These are phyloP conservation scores for Plasmodium knowlesi DNA, from an alignment of 169 alveolate genomes.

Conservation along the genomic window DNA sequence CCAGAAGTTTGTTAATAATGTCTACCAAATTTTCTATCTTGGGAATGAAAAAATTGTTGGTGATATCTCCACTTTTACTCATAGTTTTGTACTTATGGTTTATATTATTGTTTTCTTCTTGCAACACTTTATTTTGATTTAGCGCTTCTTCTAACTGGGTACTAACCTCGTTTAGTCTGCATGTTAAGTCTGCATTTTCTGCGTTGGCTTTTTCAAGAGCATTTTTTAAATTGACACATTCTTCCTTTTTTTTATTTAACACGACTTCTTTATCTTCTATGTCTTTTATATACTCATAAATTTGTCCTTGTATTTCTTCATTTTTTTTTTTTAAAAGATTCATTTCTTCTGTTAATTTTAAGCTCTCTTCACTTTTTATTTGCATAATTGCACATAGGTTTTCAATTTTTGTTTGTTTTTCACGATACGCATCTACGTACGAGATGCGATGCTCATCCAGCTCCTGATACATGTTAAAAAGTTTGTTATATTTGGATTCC, in stretches of 20 bases:
- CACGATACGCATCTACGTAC: slow-evolving; percentile 70
- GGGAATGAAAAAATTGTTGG: slow-evolving; percentile 14
- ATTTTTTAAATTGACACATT: slow-evolving; percentile 14
- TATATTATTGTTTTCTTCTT: slow-evolving; percentile 25
- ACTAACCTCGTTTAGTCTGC: background rate
- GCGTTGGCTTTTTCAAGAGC: background rate
- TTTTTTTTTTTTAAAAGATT: slow-evolving; percentile 40
- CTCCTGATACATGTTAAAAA: slow-evolving; percentile 74
- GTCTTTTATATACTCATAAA: slow-evolving; percentile 68
- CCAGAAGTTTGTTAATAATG: slow-evolving; percentile 33
- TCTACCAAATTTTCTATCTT: slow-evolving; percentile 30
- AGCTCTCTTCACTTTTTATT: slow-evolving; percentile 70
- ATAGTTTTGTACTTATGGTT: background rate
- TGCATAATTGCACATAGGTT: slow-evolving; percentile 67
- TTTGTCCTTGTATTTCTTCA: slow-evolving; percentile 74
- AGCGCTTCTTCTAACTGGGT: slow-evolving; percentile 3
- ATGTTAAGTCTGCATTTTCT: slow-evolving; percentile 24
- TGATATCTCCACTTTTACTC: background rate
- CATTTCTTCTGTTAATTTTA: slow-evolving; percentile 65
- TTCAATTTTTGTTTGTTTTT: slow-evolving; percentile 69
- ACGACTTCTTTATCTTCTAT: slow-evolving; percentile 56
- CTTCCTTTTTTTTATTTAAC: slow-evolving; percentile 63
- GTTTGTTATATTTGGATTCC: slow-evolving; percentile 59
- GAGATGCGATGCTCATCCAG: slow-evolving; percentile 72
- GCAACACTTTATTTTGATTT: slow-evolving; percentile 11